Percentiles rank a stretch among this genome's conserved stretches.
phyloP scores from a whole-genome alignment of 78 protist species.

The Emiliania huxleyi region DNA sequence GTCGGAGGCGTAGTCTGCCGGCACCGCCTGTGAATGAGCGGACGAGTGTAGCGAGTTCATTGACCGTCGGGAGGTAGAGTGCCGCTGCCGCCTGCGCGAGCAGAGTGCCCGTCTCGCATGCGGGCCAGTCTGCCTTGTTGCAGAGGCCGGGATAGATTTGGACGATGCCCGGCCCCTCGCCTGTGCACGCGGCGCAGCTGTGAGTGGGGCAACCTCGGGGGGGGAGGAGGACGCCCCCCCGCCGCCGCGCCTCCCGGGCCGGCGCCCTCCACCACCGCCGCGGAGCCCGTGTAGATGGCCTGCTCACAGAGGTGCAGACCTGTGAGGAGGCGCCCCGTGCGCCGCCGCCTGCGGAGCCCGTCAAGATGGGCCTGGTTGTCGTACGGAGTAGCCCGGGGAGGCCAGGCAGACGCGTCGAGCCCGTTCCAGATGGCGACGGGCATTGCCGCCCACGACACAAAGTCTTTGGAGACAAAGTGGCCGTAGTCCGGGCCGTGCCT shows the following conservation, averaged over 20 bases:
- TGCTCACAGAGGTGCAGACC: too few species aligned
- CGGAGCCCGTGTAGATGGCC: slow-evolving; percentile 11
- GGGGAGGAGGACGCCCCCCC: too few species aligned
- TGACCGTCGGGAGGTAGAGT: too few species aligned
- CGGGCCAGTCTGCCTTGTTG: not conserved
- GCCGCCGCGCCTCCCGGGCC: not conserved
- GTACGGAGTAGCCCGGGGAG: not conserved
- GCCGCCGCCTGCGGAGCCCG: slow-evolving; percentile 1
- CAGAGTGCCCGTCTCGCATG: not conserved
- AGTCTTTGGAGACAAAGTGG: not conserved
- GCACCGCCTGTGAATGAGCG: too few species aligned
- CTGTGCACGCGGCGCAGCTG: too few species aligned
- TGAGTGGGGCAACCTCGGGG: too few species aligned
- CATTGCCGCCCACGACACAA: not conserved
- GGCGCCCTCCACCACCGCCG: not conserved
- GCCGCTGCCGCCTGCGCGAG: slow-evolving; percentile 12
- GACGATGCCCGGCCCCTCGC: not conserved
- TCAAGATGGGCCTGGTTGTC: not conserved
- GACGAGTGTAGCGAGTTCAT: too few species aligned
- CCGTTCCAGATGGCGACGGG: slow-evolving; percentile 32
- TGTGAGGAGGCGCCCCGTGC: too few species aligned
- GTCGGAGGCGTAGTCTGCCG: not conserved
- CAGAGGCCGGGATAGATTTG: slow-evolving; percentile 20
- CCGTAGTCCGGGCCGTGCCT: slow-evolving; percentile 5
- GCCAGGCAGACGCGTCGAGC: not conserved